Evolutionary conservation across 345 rosid species (phyloP).

Genomic region (Brassica carinata): DNA sequence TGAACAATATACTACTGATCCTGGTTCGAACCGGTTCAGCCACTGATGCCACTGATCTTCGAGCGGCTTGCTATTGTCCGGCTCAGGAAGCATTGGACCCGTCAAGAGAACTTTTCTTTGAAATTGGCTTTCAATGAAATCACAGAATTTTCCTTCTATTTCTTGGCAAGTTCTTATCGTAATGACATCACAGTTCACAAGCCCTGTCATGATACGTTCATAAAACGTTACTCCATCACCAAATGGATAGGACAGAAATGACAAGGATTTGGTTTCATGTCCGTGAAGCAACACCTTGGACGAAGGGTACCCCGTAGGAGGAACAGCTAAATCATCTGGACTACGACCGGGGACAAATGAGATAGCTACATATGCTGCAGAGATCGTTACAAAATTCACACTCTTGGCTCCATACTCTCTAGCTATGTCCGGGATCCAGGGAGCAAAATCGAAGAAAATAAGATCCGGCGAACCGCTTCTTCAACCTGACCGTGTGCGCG

Average conservation of each 20-base stretch:
- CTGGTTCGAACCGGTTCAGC: conserved; percentile 48
- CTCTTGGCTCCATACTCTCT: not conserved
- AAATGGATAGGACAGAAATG: not conserved
- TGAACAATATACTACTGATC: conserved; percentile 60
- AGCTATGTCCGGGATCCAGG: not conserved
- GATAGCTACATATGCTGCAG: not conserved
- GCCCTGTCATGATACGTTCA: not conserved
- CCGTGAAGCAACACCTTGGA: not conserved
- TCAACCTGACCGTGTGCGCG: not conserved
- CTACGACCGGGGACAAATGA: not conserved
- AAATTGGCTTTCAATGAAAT: conserved; percentile 52
- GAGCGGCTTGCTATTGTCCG: conserved; percentile 7
- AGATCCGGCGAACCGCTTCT: not conserved
- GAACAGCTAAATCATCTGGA: not conserved
- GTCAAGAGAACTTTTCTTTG: conserved; percentile 53
- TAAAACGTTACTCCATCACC: not conserved
- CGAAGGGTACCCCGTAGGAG: not conserved
- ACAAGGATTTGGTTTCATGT: not conserved
- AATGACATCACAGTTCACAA: conserved; percentile 51
- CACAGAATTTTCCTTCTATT: conserved; percentile 57
- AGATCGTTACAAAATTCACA: not conserved
- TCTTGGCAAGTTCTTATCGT: conserved; percentile 68
- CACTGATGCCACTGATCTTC: conserved; percentile 61
- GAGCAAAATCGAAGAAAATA: not conserved
- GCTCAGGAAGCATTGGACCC: conserved; percentile 62